Conservation (phyloP, 2,329 filamentous ascomycete species). For the Trichoderma sp. region DNA sequence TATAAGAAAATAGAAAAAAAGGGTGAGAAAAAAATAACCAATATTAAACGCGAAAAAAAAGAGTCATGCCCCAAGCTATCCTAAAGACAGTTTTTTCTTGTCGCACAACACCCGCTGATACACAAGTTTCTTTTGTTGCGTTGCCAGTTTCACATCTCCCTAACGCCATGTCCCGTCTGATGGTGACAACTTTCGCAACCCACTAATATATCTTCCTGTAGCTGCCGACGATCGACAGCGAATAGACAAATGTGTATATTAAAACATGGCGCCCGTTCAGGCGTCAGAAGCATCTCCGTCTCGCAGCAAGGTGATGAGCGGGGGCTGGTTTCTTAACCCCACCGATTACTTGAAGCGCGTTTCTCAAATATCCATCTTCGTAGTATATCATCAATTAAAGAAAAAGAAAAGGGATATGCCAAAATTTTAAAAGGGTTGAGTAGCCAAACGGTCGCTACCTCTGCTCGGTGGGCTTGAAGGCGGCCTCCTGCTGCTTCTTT, state of each 20-base stretch:
- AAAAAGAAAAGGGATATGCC: constrained; percentile 20
- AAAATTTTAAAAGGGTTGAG: neutral
- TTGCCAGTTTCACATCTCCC: constrained; percentile 18
- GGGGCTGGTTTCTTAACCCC: neutral
- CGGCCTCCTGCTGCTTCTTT: constrained; percentile 31
- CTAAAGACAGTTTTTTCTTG: constrained; percentile 6
- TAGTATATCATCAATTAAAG: constrained; percentile 10
- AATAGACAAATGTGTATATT: constrained; percentile 9
- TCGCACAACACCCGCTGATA: constrained; percentile 9
- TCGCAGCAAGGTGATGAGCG: neutral
- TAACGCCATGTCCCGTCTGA: constrained; percentile 23
- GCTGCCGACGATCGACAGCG: neutral
- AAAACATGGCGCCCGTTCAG: neutral
- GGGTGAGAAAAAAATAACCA: neutral
- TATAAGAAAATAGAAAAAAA: neutral
- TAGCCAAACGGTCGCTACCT: constrained; percentile 22
- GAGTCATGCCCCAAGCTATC: constrained; percentile 16
- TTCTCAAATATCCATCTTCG: constrained; percentile 11
- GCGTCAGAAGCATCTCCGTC: neutral
- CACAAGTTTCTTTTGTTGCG: constrained; percentile 5
- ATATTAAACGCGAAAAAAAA: neutral
- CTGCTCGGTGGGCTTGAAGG: constrained; percentile 39
- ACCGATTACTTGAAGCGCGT: neutral
- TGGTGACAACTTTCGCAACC: constrained; percentile 16
- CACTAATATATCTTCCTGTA: neutral